These are phyloP conservation scores for Lodderomyces theae DNA, from an alignment of 1,139 yeast species.

Conservation along the genomic window DNA sequence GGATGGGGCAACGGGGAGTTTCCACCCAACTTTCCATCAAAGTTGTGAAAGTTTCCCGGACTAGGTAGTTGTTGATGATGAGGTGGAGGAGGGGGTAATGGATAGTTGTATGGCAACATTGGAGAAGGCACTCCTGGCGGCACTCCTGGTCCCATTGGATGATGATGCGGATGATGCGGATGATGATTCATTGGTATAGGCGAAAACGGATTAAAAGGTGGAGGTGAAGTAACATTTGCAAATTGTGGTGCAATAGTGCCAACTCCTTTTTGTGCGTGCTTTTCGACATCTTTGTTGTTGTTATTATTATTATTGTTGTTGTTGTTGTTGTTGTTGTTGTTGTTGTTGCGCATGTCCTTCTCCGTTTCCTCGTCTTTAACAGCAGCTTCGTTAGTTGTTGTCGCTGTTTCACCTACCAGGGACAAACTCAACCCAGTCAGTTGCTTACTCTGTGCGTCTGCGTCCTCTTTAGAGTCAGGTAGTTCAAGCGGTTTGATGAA, in stretches of 20 bases:
- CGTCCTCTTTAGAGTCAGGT: slow-evolving; percentile 27
- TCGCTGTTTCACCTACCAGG: neutral
- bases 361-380: neutral
- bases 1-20: neutral
- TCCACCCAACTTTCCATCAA: slow-evolving; percentile 4
- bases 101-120: slow-evolving; percentile 4
- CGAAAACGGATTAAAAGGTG: slow-evolving; percentile 11
- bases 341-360: neutral
- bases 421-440: slow-evolving; percentile 11
- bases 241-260: slow-evolving; percentile 19
- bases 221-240: slow-evolving; percentile 25
- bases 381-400: neutral
- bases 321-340: neutral
- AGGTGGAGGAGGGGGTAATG: slow-evolving; percentile 6
- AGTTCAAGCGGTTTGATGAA: slow-evolving; percentile 34
- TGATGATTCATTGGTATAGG: slow-evolving; percentile 8
- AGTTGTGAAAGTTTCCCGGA: slow-evolving; percentile 12
- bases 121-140: slow-evolving; percentile 3
- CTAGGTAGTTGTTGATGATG: slow-evolving; percentile 5
- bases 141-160: neutral
- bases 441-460: slow-evolving; percentile 13
- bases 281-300: neutral
- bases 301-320: neutral
- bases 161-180: too few species aligned
- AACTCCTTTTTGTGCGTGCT: neutral